A percentile compares a stretch with the other conserved stretches of the same genome.
Conservation (phyloP, 495 filamentous ascomycete species). For the Aspergillus mulundensis region DNA sequence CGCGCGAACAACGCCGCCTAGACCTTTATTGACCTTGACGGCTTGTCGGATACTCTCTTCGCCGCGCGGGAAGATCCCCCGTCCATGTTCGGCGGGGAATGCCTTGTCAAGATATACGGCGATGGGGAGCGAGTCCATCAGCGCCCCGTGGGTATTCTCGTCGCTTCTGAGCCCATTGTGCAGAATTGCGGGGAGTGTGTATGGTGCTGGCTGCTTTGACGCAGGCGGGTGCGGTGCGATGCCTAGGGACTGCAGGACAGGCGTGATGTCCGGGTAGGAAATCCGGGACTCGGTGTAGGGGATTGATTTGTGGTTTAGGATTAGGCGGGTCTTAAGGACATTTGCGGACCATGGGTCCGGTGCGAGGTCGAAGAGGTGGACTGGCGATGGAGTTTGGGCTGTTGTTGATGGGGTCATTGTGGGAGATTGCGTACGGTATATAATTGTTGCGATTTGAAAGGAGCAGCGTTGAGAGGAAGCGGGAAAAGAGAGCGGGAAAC, state of each 20-base stretch:
- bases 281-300: not conserved
- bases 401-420: no score
- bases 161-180: not conserved
- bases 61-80: not conserved
- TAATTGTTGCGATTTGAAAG: no score
- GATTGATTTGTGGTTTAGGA: not conserved
- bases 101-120: not conserved
- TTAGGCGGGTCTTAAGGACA: not conserved
- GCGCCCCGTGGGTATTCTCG: not conserved
- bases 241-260: not conserved
- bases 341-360: not conserved
- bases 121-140: not conserved
- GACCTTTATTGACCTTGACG: not conserved
- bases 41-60: not conserved
- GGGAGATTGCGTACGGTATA: no score
- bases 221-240: not conserved
- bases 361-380: no score
- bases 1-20: not conserved
- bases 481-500: no score
- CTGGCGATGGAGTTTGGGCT: no score
- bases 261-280: not conserved
- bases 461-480: no score
- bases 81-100: not conserved
- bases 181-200: not conserved
- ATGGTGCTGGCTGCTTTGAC: not conserved